Evolutionary conservation across 768 basidiomycete genomes (phyloP).

Genomic region (Inosperma sp.): DNA sequence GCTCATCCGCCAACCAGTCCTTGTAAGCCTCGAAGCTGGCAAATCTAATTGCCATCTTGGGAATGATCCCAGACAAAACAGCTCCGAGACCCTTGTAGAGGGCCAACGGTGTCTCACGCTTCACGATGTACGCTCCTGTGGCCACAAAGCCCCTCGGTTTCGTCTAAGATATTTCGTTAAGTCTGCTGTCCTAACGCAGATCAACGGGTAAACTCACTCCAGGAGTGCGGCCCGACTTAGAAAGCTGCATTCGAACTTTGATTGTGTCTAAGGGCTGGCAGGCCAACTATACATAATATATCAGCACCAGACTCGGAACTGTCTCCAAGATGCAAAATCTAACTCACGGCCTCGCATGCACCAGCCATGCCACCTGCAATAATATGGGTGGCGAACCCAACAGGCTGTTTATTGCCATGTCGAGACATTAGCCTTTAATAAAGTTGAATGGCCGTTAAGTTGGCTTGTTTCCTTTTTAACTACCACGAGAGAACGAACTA

Average conservation of each 20-base stretch:
- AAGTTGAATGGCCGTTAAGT: slow-evolving; percentile 1
- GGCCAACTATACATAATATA: slow-evolving; percentile 46
- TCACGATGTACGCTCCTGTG: slow-evolving; percentile 83
- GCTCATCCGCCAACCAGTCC: slow-evolving; percentile 65
- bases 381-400: slow-evolving; percentile 85
- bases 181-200: neutral
- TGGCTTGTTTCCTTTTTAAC: too few species aligned
- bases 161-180: slow-evolving; percentile 48
- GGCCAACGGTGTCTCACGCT: slow-evolving; percentile 89
- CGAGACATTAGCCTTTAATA: slow-evolving; percentile 44
- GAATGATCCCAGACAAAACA: slow-evolving; percentile 93
- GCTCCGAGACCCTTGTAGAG: slow-evolving; percentile 98
- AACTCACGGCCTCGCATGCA: slow-evolving; percentile 81
- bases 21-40: slow-evolving; percentile 98
- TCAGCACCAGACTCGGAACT: neutral
- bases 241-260: slow-evolving; percentile 99
- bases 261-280: slow-evolving; percentile 98
- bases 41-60: slow-evolving; percentile 99
- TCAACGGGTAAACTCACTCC: slow-evolving; percentile 61
- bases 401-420: slow-evolving; percentile 63
- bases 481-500: slow-evolving; percentile 1
- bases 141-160: slow-evolving; percentile 90
- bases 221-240: slow-evolving; percentile 66
- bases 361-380: slow-evolving; percentile 94
- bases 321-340: neutral